Percentiles rank a stretch among this genome's conserved stretches.
phyloP scores from a whole-genome alignment of 2,329 filamentous ascomycete genomes.

The Diplodia intermedia region DNA sequence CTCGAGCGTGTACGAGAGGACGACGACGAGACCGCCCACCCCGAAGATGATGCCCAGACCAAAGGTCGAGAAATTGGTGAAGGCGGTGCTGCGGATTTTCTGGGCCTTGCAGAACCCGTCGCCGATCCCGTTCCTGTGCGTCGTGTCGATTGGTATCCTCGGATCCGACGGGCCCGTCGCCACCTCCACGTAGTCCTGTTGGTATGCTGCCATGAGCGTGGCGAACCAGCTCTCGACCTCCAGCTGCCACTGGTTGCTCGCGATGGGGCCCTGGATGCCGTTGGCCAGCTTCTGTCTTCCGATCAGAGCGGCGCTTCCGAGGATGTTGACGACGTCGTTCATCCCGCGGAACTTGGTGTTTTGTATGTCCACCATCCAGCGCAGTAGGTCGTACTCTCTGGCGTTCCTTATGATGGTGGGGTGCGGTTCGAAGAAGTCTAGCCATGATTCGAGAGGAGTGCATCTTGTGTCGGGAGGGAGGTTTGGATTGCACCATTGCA shows the following conservation, averaged over 20 bases:
- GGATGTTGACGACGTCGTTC: too few species aligned
- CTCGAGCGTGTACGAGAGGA: conserved; percentile 33
- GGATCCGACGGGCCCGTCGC: conserved; percentile 12
- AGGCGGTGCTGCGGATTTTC: conserved; percentile 35
- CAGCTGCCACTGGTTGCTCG: conserved; percentile 34
- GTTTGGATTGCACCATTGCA: too few species aligned
- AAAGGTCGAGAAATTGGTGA: conserved; percentile 37
- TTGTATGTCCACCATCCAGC: too few species aligned
- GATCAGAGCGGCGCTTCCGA: not conserved
- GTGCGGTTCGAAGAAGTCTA: too few species aligned
- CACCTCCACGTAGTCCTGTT: conserved; percentile 27
- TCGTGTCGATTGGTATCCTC: not conserved
- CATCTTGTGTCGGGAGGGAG: too few species aligned
- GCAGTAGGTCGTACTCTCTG: too few species aligned
- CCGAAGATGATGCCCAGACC: conserved; percentile 39
- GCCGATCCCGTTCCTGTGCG: not conserved
- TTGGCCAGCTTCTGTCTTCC: conserved; percentile 6
- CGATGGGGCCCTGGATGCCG: conserved; percentile 21
- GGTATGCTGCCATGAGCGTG: conserved; percentile 21
- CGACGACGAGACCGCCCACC: conserved; percentile 37
- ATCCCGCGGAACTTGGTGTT: too few species aligned
- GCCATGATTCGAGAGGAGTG: too few species aligned
- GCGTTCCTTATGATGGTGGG: too few species aligned
- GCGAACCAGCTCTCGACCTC: conserved; percentile 33
- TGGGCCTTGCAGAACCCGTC: not conserved